phyloP scores from a whole-genome alignment of 2,329 filamentous ascomycete species.

The Fusarium buxicola region DNA sequence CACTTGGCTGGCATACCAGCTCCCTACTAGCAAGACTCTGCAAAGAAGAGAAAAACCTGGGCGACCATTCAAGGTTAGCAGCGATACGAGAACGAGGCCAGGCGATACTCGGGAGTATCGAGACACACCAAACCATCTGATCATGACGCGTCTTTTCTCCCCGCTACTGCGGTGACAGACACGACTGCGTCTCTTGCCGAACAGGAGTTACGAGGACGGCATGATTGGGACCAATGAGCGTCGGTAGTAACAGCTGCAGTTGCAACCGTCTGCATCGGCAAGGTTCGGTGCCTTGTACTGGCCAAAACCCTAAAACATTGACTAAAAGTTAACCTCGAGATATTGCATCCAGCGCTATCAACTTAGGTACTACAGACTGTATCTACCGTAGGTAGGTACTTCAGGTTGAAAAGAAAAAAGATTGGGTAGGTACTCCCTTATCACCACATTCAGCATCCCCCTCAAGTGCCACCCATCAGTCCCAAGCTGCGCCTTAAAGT shows the following conservation, averaged over 20 bases:
- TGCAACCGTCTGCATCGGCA: constrained; percentile 21
- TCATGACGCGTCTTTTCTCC: constrained; percentile 46
- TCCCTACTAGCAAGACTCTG: neutral
- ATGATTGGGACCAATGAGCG: constrained; percentile 26
- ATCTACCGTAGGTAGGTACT: too few relatives aligned
- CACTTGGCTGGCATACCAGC: constrained; percentile 7
- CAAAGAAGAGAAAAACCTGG: too few relatives aligned
- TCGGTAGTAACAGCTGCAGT: constrained; percentile 12
- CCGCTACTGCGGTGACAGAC: constrained; percentile 38
- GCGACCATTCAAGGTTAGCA: constrained; percentile 3
- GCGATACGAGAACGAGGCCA: neutral
- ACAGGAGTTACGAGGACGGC: constrained; percentile 26
- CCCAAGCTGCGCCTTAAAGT: constrained; percentile 25
- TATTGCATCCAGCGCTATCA: too few relatives aligned
- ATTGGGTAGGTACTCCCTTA: constrained; percentile 1
- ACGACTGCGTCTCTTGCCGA: constrained; percentile 35
- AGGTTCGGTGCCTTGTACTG: constrained; percentile 21
- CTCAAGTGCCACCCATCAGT: constrained; percentile 17
- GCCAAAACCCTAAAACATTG: constrained; percentile 8
- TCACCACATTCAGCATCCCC: neutral
- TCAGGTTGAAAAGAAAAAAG: neutral
- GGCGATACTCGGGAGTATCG: constrained; percentile 28
- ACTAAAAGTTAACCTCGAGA: too few relatives aligned
- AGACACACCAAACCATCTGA: constrained; percentile 38
- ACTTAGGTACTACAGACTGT: too few relatives aligned